These are phyloP conservation scores for Ophiosphaerella herpotricha DNA, from an alignment of 2,329 filamentous ascomycete species.

Conservation along the genomic window DNA sequence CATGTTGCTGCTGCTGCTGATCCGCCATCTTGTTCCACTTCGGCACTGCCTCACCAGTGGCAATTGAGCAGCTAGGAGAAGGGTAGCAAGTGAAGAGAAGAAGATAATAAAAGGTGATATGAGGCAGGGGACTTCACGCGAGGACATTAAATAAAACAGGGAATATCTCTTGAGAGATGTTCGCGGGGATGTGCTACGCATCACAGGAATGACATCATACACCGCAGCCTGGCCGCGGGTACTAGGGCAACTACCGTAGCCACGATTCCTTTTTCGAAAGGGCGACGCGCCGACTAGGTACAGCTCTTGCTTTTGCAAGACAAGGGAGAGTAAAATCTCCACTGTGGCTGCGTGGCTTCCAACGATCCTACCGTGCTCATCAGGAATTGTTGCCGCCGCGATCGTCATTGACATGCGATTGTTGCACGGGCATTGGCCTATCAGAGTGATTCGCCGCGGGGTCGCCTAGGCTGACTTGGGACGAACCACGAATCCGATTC, in stretches of 20 bases:
- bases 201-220: conserved; percentile 23
- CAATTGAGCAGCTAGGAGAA: conserved; percentile 1
- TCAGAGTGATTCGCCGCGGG: conserved; percentile 7
- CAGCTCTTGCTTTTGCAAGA: conserved; percentile 8
- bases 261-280: conserved; percentile 14
- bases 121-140: conserved; percentile 9
- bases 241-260: conserved; percentile 9
- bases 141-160: conserved; percentile 19
- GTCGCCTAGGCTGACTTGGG: conserved; percentile 10
- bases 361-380: conserved; percentile 11
- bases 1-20: conserved; percentile 51
- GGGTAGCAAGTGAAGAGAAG: conserved; percentile 1
- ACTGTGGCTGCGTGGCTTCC: conserved; percentile 19
- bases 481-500: conserved; percentile 7
- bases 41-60: conserved; percentile 8
- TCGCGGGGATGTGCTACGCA: conserved; percentile 8
- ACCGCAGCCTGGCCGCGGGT: not conserved
- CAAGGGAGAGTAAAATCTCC: conserved; percentile 11
- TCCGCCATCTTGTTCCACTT: conserved; percentile 48
- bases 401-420: too few species aligned
- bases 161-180: conserved; percentile 10
- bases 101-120: conserved; percentile 2
- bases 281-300: conserved; percentile 5
- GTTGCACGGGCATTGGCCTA: conserved; percentile 9
- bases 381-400: not conserved